These are phyloP conservation scores for Usnea hakonensis DNA, from an alignment of 495 filamentous ascomycete species.

Conservation along the genomic window DNA sequence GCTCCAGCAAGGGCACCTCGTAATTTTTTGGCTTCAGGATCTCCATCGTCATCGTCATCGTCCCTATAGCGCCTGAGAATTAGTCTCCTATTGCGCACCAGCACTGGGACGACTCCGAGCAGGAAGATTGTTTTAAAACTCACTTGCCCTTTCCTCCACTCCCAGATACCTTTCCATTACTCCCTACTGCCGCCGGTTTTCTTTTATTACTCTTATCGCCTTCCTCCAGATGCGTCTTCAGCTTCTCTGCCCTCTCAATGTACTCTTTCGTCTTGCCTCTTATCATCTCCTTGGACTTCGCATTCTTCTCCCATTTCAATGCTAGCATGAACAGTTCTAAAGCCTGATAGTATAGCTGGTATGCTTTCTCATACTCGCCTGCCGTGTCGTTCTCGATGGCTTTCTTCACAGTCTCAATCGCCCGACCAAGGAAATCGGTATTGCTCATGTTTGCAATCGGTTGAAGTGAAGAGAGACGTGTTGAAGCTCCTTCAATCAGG, in stretches of 20 bases:
- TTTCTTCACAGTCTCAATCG: constrained; percentile 91
- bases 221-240: constrained; percentile 80
- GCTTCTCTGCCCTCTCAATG: constrained; percentile 96
- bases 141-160: constrained; percentile 61
- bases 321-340: constrained; percentile 95
- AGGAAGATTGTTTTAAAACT: constrained; percentile 20
- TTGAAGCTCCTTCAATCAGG: not conserved
- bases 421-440: constrained; percentile 91
- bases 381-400: constrained; percentile 93
- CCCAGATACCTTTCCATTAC: constrained; percentile 71
- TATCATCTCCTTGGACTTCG: constrained; percentile 92
- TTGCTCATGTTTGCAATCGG: constrained; percentile 67
- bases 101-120: not conserved
- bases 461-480: not conserved
- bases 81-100: not conserved
- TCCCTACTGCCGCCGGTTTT: constrained; percentile 73
- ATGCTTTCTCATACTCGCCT: constrained; percentile 94
- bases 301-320: constrained; percentile 97
- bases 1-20: constrained; percentile 83
- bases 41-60: constrained; percentile 61
- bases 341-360: constrained; percentile 86
- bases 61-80: constrained; percentile 29
- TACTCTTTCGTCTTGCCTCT: constrained; percentile 87
- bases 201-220: constrained; percentile 62
- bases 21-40: constrained; percentile 92